These are phyloP conservation scores for Naganishia friedmannii DNA, from an alignment of 768 basidiomycete species.

Conservation along the genomic window DNA sequence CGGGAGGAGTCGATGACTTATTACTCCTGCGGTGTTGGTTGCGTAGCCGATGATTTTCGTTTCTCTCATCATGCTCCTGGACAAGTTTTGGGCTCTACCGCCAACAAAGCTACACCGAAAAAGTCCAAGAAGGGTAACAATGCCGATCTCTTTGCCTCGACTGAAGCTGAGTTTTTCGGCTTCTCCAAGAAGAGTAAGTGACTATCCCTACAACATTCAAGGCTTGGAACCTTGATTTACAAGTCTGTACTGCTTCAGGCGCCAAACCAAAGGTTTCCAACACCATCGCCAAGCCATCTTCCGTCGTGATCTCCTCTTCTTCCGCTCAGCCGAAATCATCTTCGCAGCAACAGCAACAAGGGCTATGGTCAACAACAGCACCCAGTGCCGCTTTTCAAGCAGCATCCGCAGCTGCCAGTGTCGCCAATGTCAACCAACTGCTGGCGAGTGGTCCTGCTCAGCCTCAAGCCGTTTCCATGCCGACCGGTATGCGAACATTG, in stretches of 20 bases:
- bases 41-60: slow-evolving; percentile 45
- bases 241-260: not conserved
- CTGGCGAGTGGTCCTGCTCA: not conserved
- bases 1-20: not conserved
- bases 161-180: slow-evolving; percentile 50
- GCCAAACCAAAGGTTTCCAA: slow-evolving; percentile 11
- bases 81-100: slow-evolving; percentile 24
- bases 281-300: slow-evolving; percentile 1
- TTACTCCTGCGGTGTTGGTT: not conserved
- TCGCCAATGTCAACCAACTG: not conserved
- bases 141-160: slow-evolving; percentile 47
- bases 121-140: slow-evolving; percentile 10
- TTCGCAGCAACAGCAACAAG: slow-evolving; percentile 23
- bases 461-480: slow-evolving; percentile 9
- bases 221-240: not conserved
- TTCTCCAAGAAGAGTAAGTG: slow-evolving; percentile 34
- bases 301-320: slow-evolving; percentile 19
- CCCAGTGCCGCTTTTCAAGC: slow-evolving; percentile 18
- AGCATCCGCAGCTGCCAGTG: slow-evolving; percentile 17
- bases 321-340: slow-evolving; percentile 2
- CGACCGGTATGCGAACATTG: slow-evolving; percentile 36
- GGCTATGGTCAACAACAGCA: slow-evolving; percentile 10
- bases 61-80: slow-evolving; percentile 40
- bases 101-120: slow-evolving; percentile 6
- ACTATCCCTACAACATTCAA: not conserved